phyloP scores from a whole-genome alignment of 2,329 filamentous ascomycete species.

The Epichloe elymi region DNA sequence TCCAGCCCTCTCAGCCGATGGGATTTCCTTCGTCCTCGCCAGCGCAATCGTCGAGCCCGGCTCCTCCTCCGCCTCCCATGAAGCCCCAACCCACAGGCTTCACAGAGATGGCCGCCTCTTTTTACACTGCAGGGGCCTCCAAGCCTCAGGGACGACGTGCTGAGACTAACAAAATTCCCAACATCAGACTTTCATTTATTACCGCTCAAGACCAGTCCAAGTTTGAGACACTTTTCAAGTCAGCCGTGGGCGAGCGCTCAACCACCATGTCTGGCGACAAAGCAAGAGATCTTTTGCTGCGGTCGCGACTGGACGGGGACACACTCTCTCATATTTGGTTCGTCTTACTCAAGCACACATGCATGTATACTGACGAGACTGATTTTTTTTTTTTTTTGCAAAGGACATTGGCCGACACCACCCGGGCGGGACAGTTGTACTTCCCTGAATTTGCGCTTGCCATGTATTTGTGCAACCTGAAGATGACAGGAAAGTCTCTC shows the following conservation, averaged over 20 bases:
- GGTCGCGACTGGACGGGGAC: constrained; percentile 78
- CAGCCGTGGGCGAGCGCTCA: constrained; percentile 71
- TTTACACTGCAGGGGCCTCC: constrained; percentile 37
- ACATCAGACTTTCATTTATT: constrained; percentile 88
- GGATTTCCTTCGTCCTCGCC: constrained; percentile 31
- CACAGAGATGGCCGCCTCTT: constrained; percentile 53
- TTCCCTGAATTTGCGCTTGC: constrained; percentile 96
- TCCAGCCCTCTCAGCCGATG: constrained; percentile 29
- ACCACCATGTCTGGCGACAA: constrained; percentile 87
- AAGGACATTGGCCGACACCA: constrained; percentile 88
- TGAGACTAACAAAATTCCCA: constrained; percentile 67
- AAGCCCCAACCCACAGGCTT: constrained; percentile 56
- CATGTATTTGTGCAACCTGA: constrained; percentile 97
- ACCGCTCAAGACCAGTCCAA: constrained; percentile 89
- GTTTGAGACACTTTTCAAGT: constrained; percentile 96
- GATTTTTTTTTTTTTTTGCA: constrained; percentile 4
- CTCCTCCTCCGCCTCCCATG: constrained; percentile 44
- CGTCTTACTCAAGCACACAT: constrained; percentile 8
- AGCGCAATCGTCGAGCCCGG: constrained; percentile 35
- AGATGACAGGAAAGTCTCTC: constrained; percentile 72
- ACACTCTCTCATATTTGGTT: constrained; percentile 89
- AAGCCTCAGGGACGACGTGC: constrained; percentile 32
- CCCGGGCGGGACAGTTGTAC: constrained; percentile 86
- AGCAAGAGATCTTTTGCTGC: constrained; percentile 74
- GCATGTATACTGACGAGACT: not conserved